Evolutionary conservation across 2,329 filamentous ascomycete species (phyloP), one percentile per base, ranked within the genome.

Genomic region (Alternaria sp.): DNA sequence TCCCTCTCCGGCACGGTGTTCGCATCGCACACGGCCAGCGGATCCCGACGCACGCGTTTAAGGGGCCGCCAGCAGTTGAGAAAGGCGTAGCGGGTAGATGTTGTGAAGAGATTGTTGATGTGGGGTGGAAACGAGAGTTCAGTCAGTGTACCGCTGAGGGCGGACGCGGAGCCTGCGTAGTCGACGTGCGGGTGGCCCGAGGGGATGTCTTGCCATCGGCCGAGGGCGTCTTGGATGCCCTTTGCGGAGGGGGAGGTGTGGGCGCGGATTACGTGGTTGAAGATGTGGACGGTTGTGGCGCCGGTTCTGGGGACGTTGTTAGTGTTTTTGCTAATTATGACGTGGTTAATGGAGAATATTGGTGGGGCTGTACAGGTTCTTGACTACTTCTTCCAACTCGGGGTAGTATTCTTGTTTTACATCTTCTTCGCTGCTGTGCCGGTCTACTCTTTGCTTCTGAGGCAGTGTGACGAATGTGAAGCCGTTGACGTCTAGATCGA

Each of bases 211-310:
- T 72, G 68, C 55, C 84, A 84, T 1, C 85, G 82, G 1, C 81
- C 81, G 59, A 79, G 76, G 6, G 84, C 76, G 4, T 87, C 82
- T 60, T 77, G 73, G 0, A 80, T 63, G 49, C 69, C 77, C 0
- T 83, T 82, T 41, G 83, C 81, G 2, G 73, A 75, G 0, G 83
- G 84, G 0, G 86, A 80, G 65, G 86, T 81, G 70, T 83, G 79
- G 4, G 75, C 71, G 66, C 82, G 83, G 41, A 81, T 81, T 15
- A 77, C 80, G 33, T 78, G 79, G 25, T 73, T 73, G 58, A 71
- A 71, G 82, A 84, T 20, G 49, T 71, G 59, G 20, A 65, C 67
- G 23, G 57, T 61, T 18, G 64, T 63, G 8, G 67, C 69, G 25
- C 60, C 63, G 14, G 69, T 71, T 28, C 69, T 72, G 45, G 7